Evolutionary conservation across 805 yeast species (phyloP).

Genomic region (Limtongozyma cylindracea): DNA sequence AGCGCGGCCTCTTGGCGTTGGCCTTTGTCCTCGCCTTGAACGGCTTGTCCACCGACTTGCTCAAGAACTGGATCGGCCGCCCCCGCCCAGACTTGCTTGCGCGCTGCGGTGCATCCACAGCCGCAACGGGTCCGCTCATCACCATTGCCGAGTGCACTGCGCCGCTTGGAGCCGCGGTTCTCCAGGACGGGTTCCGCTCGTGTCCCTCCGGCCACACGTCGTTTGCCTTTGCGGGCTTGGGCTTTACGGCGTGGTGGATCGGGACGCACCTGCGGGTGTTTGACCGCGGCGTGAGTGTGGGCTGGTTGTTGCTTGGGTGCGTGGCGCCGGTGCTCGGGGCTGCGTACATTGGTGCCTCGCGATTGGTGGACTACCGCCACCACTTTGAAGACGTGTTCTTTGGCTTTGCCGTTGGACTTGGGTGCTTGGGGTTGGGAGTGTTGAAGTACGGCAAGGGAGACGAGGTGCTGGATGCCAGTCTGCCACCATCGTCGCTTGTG

Average conservation of each 20-base stretch:
- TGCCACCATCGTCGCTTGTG: no score
- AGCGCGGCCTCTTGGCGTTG: slow-evolving; percentile 9
- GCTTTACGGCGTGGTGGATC: slow-evolving; percentile 5
- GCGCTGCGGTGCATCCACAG: slow-evolving; percentile 5
- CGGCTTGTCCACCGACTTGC: slow-evolving; percentile 11
- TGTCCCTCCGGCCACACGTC: slow-evolving; percentile 16
- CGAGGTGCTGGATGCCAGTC: no score
- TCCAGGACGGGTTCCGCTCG: slow-evolving; percentile 13
- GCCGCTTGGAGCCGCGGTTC: slow-evolving; percentile 7
- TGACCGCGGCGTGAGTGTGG: slow-evolving; percentile 1
- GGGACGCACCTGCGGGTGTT: slow-evolving; percentile 8
- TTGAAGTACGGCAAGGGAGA: neutral
- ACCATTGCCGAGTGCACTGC: slow-evolving; percentile 9
- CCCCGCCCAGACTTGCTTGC: slow-evolving; percentile 11
- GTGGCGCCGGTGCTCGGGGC: slow-evolving; percentile 4
- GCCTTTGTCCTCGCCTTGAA: slow-evolving; percentile 6
- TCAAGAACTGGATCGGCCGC: slow-evolving; percentile 11
- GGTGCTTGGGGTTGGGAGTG: slow-evolving; percentile 2
- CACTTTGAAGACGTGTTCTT: slow-evolving; percentile 9
- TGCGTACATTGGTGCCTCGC: slow-evolving; percentile 7
- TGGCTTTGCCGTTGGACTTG: slow-evolving; percentile 7
- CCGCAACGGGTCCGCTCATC: slow-evolving; percentile 6
- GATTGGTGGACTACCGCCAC: slow-evolving; percentile 13
- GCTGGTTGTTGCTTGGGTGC: neutral
- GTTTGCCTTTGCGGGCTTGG: slow-evolving; percentile 9